A percentile compares a stretch with the other conserved stretches of the same genome.
phyloP scores from a whole-genome alignment of 352 stramenopile species.

The Phytophthora chlamydospora region DNA sequence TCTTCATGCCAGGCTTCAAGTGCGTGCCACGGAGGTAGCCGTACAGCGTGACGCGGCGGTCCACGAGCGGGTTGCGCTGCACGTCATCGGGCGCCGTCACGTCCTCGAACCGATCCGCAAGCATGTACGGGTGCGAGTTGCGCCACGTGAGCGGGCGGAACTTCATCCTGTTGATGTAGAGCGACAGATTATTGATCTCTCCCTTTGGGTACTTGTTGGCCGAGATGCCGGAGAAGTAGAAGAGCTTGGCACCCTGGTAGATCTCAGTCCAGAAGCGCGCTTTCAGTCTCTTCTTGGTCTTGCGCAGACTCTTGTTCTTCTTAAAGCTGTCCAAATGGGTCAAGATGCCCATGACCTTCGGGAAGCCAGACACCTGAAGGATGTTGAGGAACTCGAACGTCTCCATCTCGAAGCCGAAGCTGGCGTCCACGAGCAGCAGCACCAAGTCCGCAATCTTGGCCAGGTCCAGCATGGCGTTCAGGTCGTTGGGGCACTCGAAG shows the following conservation, averaged over 20 bases:
- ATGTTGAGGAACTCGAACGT: conserved; percentile 99
- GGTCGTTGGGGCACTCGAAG: conserved; percentile 98
- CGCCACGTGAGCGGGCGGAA: conserved; percentile 98
- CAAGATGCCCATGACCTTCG: conserved; percentile 98
- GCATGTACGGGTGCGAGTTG: conserved; percentile 99
- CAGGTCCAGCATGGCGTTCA: conserved; percentile 95
- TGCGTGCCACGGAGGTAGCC: conserved; percentile 99
- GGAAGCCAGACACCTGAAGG: conserved; percentile 93
- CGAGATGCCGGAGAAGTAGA: conserved; percentile 97
- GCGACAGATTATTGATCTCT: conserved; percentile 97
- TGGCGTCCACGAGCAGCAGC: conserved; percentile 98
- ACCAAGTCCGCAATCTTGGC: conserved; percentile 99
- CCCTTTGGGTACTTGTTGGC: conserved; percentile 99
- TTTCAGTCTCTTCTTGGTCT: conserved; percentile 99
- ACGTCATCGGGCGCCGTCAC: conserved; percentile 96
- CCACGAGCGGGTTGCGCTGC: conserved; percentile 91
- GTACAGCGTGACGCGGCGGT: conserved; percentile 97
- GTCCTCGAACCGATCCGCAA: conserved; percentile 98
- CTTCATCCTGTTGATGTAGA: conserved; percentile 98
- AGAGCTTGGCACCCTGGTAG: conserved; percentile 95
- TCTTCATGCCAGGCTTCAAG: conserved; percentile 96
- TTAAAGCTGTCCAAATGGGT: conserved; percentile 99
- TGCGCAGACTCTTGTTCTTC: conserved; percentile 97
- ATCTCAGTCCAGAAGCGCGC: conserved; percentile 99
- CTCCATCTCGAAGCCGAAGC: conserved; percentile 99